These are phyloP conservation scores for Globisporangium mamillatum DNA, from an alignment of 352 stramenopile genomes.

Conservation along the genomic window DNA sequence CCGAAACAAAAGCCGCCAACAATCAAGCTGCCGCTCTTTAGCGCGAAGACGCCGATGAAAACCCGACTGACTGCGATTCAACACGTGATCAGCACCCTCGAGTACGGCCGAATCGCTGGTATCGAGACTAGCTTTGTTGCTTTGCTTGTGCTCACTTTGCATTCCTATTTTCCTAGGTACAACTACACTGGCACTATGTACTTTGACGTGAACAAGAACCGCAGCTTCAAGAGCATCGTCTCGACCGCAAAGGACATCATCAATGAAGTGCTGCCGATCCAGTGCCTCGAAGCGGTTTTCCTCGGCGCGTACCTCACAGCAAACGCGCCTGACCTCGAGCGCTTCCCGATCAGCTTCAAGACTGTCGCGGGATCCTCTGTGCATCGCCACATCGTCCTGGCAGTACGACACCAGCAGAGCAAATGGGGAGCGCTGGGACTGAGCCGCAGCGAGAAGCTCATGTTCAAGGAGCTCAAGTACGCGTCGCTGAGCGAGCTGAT, in stretches of 20 bases:
- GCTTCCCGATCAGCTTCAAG: conserved; percentile 87
- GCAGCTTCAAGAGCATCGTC: conserved; percentile 86
- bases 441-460: conserved; percentile 79
- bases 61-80: conserved; percentile 56
- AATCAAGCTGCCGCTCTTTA: conserved; percentile 59
- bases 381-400: conserved; percentile 84
- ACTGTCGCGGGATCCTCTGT: conserved; percentile 52
- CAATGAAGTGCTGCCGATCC: conserved; percentile 79
- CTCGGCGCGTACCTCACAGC: conserved; percentile 78
- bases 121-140: neutral
- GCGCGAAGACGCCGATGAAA: conserved; percentile 57
- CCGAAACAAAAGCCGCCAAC: conserved; percentile 44
- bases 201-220: conserved; percentile 87
- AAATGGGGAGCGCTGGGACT: conserved; percentile 84
- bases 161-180: conserved; percentile 34
- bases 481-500: conserved; percentile 74
- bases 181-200: conserved; percentile 88
- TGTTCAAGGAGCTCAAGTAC: conserved; percentile 85
- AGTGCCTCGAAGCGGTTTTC: conserved; percentile 89
- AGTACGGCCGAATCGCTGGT: conserved; percentile 25
- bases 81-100: conserved; percentile 61
- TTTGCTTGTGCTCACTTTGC: conserved; percentile 7
- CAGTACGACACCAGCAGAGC: conserved; percentile 63
- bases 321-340: conserved; percentile 58
- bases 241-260: conserved; percentile 86